Percentiles rank a stretch among this genome's conserved stretches.
phyloP scores from a whole-genome alignment of 805 yeast genomes.

The Torulaspora indica region DNA sequence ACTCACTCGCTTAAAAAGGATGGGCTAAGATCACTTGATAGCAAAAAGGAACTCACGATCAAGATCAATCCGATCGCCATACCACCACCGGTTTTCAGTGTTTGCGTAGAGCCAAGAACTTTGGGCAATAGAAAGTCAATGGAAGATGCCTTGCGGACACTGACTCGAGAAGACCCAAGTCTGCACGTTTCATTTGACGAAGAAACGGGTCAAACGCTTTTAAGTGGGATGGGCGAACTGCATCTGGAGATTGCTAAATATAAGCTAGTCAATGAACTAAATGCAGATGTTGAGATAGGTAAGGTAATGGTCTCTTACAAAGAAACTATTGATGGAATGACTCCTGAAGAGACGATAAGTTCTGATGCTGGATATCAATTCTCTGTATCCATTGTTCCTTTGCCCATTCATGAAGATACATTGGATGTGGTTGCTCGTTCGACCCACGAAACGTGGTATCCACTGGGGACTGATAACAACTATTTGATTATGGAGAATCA shows the following conservation, averaged over 20 bases:
- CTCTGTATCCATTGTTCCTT: conserved; percentile 34
- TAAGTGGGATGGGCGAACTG: conserved; percentile 97
- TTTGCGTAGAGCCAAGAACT: conserved; percentile 75
- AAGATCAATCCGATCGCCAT: conserved; percentile 68
- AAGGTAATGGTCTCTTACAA: conserved; percentile 86
- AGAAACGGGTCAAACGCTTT: conserved; percentile 89
- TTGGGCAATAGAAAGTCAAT: conserved; percentile 73
- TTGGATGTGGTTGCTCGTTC: conserved; percentile 28
- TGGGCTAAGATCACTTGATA: conserved; percentile 42
- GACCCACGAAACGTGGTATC: conserved; percentile 29
- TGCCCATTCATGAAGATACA: conserved; percentile 23
- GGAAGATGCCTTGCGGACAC: conserved; percentile 59
- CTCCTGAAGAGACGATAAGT: conserved; percentile 12
- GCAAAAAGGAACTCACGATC: conserved; percentile 37
- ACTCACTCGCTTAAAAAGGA: conserved; percentile 53
- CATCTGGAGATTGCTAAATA: conserved; percentile 87
- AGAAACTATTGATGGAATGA: conserved; percentile 47
- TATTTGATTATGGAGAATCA: conserved; percentile 33
- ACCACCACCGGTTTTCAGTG: conserved; percentile 92
- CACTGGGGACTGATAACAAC: conserved; percentile 35
- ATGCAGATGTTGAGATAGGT: conserved; percentile 76
- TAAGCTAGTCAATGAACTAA: conserved; percentile 71
- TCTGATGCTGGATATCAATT: conserved; percentile 26
- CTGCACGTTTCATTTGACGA: conserved; percentile 60
- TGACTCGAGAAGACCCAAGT: conserved; percentile 90